Conservation (phyloP, 148 eudicot species). For the Vaccinium macrocarpon region DNA sequence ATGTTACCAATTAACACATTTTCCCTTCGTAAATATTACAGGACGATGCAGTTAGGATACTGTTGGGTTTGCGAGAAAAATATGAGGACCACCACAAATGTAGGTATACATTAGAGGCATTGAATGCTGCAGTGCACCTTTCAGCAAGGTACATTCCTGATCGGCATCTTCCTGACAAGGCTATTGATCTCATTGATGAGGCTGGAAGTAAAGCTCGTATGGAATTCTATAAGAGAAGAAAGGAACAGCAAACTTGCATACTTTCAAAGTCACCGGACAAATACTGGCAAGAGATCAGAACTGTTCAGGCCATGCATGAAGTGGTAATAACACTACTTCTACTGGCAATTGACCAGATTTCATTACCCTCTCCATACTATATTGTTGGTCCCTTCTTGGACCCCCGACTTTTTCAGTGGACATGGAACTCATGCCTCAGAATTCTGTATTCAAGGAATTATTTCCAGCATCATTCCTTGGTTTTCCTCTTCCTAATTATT, state of each 20-base stretch:
- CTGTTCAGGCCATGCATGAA: constrained; percentile 55
- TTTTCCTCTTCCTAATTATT: neutral
- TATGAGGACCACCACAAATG: constrained; percentile 59
- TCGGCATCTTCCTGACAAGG: constrained; percentile 64
- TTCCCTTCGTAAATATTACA: constrained; percentile 11
- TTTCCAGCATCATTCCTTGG: neutral
- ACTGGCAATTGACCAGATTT: neutral
- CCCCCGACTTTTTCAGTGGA: neutral
- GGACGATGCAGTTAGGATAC: constrained; percentile 55
- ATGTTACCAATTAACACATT: neutral
- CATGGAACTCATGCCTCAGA: neutral
- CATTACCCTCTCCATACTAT: neutral
- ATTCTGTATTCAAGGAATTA: neutral
- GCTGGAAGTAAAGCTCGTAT: constrained; percentile 62
- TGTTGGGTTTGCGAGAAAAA: constrained; percentile 54
- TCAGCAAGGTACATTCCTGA: constrained; percentile 59
- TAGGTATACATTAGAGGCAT: constrained; percentile 52
- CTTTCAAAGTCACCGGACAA: constrained; percentile 50
- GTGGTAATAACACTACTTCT: constrained; percentile 29
- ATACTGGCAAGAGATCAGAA: constrained; percentile 59
- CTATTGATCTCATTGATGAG: constrained; percentile 68
- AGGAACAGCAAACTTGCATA: constrained; percentile 36
- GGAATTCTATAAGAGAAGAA: constrained; percentile 41
- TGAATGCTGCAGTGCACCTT: constrained; percentile 56
- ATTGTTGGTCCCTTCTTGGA: neutral